phyloP scores from a whole-genome alignment of 1,284 basidiomycete species.

The Cryptococcus amylolentus region DNA sequence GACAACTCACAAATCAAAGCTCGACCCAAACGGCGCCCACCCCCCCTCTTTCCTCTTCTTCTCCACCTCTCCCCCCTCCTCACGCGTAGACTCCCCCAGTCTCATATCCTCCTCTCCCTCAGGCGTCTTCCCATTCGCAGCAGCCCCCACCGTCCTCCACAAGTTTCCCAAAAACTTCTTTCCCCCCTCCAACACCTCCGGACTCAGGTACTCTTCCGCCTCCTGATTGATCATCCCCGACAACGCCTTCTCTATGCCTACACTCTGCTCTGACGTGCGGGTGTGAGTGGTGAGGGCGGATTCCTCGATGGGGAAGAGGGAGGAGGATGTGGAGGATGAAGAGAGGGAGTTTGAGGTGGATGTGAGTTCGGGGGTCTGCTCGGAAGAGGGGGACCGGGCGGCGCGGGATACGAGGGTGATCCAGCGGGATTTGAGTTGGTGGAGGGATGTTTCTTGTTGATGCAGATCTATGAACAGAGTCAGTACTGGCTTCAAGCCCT shows the following conservation, averaged over 20 bases:
- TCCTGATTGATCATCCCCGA: constrained; percentile 12
- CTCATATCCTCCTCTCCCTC: neutral
- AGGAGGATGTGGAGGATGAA: constrained; percentile 13
- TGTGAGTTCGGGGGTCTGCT: neutral
- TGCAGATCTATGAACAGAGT: constrained; percentile 28
- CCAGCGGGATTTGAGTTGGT: constrained; percentile 34
- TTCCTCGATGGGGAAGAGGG: constrained; percentile 12
- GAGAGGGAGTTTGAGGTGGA: constrained; percentile 7
- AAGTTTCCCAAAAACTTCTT: constrained; percentile 42
- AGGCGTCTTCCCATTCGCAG: constrained; percentile 39
- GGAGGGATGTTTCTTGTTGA: constrained; percentile 33
- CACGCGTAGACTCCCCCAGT: neutral
- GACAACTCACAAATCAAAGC: constrained; percentile 11
- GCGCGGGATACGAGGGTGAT: constrained; percentile 30
- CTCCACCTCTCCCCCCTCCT: neutral
- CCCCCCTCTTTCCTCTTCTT: neutral
- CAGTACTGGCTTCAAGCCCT: too few species aligned
- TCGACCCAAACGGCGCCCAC: constrained; percentile 6
- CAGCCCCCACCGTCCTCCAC: constrained; percentile 40
- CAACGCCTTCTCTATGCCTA: constrained; percentile 5
- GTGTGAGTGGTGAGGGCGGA: neutral
- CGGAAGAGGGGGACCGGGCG: constrained; percentile 8
- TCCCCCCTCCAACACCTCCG: constrained; percentile 29
- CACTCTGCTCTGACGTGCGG: neutral
- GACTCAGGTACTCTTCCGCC: constrained; percentile 17